Conservation (phyloP, 306 rosid genomes). For the Prunus dulcis region DNA sequence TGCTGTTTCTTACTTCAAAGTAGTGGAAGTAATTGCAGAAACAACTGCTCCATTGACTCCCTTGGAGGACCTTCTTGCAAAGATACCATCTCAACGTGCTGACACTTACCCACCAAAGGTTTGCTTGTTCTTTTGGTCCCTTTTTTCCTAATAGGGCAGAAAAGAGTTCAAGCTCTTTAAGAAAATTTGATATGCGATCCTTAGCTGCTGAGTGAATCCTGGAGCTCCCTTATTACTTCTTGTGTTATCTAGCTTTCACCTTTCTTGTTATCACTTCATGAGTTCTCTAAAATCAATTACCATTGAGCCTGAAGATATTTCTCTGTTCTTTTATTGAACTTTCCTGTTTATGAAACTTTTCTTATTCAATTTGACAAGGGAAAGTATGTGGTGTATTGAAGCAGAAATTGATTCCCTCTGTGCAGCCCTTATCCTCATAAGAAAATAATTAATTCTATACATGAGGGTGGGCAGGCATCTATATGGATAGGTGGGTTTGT, state of each 20-base stretch:
- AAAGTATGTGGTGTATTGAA: neutral
- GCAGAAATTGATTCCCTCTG: neutral
- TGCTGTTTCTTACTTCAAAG: constrained; percentile 72
- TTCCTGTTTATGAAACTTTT: neutral
- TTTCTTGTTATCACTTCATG: neutral
- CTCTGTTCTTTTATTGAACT: neutral
- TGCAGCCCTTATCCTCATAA: neutral
- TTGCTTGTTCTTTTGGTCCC: constrained; percentile 19
- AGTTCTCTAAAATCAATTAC: too few relatives aligned
- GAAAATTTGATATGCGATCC: constrained; percentile 12
- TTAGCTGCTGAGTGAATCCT: constrained; percentile 5
- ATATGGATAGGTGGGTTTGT: constrained; percentile 6
- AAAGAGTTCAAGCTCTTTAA: neutral
- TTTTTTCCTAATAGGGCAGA: constrained; percentile 17
- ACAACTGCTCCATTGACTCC: constrained; percentile 85
- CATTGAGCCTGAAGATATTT: neutral
- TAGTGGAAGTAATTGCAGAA: constrained; percentile 87
- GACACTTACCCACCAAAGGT: constrained; percentile 50
- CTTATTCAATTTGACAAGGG: neutral
- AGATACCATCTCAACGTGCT: constrained; percentile 74
- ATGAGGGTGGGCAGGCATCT: neutral
- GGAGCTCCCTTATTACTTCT: constrained; percentile 1
- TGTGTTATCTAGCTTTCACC: neutral
- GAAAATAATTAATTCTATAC: neutral
- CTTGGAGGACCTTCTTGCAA: constrained; percentile 71